Evolutionary conservation across 176 grass and related monocot species (phyloP).

Genomic region (Oryza meridionalis): DNA sequence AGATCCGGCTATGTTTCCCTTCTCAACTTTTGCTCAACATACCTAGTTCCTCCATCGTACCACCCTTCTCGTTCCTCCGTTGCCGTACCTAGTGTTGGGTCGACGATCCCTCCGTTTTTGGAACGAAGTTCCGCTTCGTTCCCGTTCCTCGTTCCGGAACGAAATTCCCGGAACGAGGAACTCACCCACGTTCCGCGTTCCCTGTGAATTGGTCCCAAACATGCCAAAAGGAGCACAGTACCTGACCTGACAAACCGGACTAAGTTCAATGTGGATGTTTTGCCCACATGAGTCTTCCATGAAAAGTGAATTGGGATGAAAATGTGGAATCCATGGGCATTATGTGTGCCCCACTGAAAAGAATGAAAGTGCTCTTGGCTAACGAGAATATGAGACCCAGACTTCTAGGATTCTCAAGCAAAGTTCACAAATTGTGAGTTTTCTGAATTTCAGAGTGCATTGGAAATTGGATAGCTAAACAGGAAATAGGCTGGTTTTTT

Average conservation of each 20-base stretch:
- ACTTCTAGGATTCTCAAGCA: not conserved
- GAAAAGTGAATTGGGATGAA: not conserved
- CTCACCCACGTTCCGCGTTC: no score
- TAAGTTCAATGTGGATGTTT: not conserved
- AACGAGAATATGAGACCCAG: not conserved
- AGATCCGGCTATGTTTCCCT: no score
- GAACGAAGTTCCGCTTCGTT: no score
- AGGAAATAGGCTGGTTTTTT: not conserved
- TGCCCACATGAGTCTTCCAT: not conserved
- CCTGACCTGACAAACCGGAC: not conserved
- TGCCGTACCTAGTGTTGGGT: no score
- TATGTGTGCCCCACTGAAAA: not conserved
- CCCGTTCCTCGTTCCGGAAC: no score
- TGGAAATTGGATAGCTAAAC: not conserved
- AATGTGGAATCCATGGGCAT: not conserved
- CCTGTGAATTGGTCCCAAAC: no score
- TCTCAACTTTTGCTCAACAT: no score
- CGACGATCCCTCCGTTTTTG: no score
- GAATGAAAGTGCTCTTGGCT: not conserved
- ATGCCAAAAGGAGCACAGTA: not conserved
- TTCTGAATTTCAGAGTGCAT: not conserved
- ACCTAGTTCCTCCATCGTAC: no score
- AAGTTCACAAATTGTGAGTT: not conserved
- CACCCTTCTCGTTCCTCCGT: no score
- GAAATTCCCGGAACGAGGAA: no score